These are phyloP conservation scores for Gossypium turneri DNA, from an alignment of 345 rosid species.

Conservation along the genomic window DNA sequence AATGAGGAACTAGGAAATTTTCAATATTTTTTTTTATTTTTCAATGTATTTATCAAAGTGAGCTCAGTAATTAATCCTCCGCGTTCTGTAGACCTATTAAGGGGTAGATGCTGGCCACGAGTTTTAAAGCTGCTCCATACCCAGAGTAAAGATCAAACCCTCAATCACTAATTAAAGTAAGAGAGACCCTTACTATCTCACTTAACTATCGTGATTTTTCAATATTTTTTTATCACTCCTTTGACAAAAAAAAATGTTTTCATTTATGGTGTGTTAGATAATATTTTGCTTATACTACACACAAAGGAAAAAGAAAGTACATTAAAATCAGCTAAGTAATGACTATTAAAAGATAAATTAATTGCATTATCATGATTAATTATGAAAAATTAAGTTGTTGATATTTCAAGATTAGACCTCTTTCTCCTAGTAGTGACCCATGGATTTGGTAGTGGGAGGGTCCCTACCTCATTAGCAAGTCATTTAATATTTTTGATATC, in stretches of 20 bases:
- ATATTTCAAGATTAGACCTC: neutral
- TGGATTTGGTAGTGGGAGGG: neutral
- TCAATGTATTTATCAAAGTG: fast-evolving
- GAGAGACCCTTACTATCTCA: too few relatives aligned
- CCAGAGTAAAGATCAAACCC: fast-evolving
- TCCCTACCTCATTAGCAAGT: neutral
- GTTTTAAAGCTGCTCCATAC: too few relatives aligned
- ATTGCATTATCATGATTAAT: neutral
- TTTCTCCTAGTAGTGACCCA: neutral
- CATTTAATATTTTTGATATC: neutral
- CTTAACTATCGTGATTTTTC: too few relatives aligned
- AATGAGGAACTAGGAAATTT: too few relatives aligned
- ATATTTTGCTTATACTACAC: neutral
- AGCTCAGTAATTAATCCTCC: too few relatives aligned
- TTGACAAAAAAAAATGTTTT: too few relatives aligned
- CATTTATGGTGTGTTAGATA: too few relatives aligned
- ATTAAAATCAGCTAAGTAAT: neutral
- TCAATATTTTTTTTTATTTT: too few relatives aligned
- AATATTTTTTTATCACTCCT: too few relatives aligned
- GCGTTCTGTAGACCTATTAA: too few relatives aligned
- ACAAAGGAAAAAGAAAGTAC: neutral
- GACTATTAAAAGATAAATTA: neutral
- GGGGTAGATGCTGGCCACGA: too few relatives aligned
- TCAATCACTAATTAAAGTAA: too few relatives aligned
- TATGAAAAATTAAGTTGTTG: neutral